A percentile compares a stretch with the other conserved stretches of the same genome.
Evolutionary conservation across 179 eudicot species (phyloP).

Genomic region (Silene noctiflora): DNA sequence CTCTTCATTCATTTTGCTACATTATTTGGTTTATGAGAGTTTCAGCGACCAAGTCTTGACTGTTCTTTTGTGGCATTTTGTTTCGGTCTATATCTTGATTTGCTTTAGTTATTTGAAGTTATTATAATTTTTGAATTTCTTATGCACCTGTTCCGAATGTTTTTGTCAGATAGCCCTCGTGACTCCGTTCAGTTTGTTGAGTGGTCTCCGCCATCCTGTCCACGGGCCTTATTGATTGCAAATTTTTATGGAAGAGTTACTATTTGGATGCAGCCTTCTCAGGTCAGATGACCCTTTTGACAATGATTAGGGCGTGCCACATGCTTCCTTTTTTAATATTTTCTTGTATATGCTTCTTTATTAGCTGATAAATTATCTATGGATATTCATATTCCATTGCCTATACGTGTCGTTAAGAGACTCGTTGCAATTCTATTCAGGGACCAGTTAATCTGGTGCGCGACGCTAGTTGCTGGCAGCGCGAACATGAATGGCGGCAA

Average conservation of each 20-base stretch:
- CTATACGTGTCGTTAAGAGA: constrained; percentile 4
- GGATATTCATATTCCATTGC: not conserved
- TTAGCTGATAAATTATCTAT: not conserved
- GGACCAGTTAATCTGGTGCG: constrained; percentile 77
- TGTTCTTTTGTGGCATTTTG: not conserved
- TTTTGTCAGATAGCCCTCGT: constrained; percentile 76
- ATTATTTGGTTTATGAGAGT: not conserved
- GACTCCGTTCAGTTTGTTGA: constrained; percentile 98
- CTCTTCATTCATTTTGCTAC: not conserved
- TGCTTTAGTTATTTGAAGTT: constrained; percentile 8
- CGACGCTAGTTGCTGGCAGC: constrained; percentile 92
- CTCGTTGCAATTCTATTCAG: constrained; percentile 31
- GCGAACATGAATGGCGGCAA: constrained; percentile 96
- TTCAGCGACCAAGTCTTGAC: not conserved
- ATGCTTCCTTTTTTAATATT: not conserved
- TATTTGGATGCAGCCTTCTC: constrained; percentile 88
- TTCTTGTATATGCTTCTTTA: not conserved
- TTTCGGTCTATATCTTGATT: not conserved
- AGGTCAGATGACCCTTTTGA: constrained; percentile 41
- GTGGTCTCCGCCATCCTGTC: constrained; percentile 96
- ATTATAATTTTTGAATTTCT: not conserved
- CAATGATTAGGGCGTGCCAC: not conserved
- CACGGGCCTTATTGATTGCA: constrained; percentile 78
- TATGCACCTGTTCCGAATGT: not conserved
- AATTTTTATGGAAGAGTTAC: constrained; percentile 93